These are phyloP conservation scores for Houttuynia cordata DNA, from an alignment of 164 flowering plant genomes.

Conservation along the genomic window DNA sequence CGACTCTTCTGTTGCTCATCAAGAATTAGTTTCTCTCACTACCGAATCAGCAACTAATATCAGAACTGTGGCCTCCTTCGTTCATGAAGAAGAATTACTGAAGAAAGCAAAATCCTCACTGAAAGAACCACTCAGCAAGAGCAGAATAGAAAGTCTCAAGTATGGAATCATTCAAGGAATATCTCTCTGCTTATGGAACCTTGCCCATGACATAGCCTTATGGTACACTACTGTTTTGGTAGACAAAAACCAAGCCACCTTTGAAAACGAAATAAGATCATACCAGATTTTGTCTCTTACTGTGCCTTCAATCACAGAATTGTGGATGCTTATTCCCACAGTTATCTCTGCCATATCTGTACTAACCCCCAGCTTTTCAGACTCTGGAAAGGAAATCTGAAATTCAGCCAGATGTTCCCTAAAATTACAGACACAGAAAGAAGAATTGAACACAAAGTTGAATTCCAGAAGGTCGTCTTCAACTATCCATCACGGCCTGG, in stretches of 20 bases:
- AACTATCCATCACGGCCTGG: slow-evolving; percentile 49
- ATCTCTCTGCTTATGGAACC: slow-evolving; percentile 57
- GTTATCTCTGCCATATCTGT: slow-evolving; percentile 44
- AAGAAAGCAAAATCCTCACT: slow-evolving; percentile 31
- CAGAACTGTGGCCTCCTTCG: slow-evolving; percentile 55
- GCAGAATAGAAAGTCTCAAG: slow-evolving; percentile 44
- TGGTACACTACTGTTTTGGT: slow-evolving; percentile 60
- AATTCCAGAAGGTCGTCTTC: slow-evolving; percentile 35
- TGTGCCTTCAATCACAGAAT: slow-evolving; percentile 67
- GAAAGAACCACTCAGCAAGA: slow-evolving; percentile 25
- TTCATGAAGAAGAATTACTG: slow-evolving; percentile 53
- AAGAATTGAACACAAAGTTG: slow-evolving; percentile 34
- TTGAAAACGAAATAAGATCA: slow-evolving; percentile 49
- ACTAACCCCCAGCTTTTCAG: slow-evolving; percentile 45
- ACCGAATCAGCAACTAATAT: slow-evolving; percentile 58
- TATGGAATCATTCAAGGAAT: slow-evolving; percentile 58
- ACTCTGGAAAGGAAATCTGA: slow-evolving; percentile 46
- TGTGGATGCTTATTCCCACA: slow-evolving; percentile 61
- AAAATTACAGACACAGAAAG: slow-evolving; percentile 11
- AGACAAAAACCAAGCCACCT: slow-evolving; percentile 31
- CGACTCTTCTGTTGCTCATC: slow-evolving; percentile 35
- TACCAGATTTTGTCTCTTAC: slow-evolving; percentile 74
- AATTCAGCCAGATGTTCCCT: slow-evolving; percentile 45
- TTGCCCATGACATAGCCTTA: slow-evolving; percentile 69
- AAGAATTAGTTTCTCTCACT: slow-evolving; percentile 35